Evolutionary conservation across 306 rosid species (phyloP).

Genomic region (Lagenaria siceraria): DNA sequence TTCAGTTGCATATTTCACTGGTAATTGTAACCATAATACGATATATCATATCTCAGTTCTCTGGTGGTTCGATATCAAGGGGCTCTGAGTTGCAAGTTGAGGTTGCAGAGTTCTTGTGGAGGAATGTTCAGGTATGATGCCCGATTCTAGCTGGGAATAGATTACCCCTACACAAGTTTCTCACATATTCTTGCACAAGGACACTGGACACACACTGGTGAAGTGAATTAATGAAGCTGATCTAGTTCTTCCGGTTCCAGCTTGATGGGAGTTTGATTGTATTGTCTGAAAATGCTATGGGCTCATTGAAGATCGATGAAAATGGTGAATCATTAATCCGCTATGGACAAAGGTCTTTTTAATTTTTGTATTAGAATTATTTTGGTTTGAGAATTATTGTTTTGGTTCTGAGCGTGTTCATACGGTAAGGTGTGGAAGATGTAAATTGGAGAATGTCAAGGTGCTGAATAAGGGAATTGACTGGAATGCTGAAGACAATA

Average conservation of each 20-base stretch:
- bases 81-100: conserved; percentile 91
- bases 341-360: conserved; percentile 63
- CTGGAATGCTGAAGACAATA: conserved; percentile 52
- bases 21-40: background rate
- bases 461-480: conserved; percentile 69
- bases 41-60: conserved; percentile 34
- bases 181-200: background rate
- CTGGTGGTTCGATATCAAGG: conserved; percentile 65
- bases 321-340: conserved; percentile 51
- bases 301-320: conserved; percentile 44
- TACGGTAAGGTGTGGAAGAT: conserved; percentile 77
- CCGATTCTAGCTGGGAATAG: background rate
- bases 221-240: conserved; percentile 17
- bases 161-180: background rate
- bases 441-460: conserved; percentile 75
- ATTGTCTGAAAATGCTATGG: conserved; percentile 52
- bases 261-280: conserved; percentile 74
- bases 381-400: background rate
- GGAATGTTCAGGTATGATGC: conserved; percentile 59
- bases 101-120: conserved; percentile 84
- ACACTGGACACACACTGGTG: background rate
- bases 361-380: background rate
- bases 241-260: conserved; percentile 31
- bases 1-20: background rate
- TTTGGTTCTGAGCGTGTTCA: conserved; percentile 9